These are phyloP conservation scores for Xylariaceae sp. DNA, from an alignment of 2,329 filamentous ascomycete genomes.

Conservation along the genomic window DNA sequence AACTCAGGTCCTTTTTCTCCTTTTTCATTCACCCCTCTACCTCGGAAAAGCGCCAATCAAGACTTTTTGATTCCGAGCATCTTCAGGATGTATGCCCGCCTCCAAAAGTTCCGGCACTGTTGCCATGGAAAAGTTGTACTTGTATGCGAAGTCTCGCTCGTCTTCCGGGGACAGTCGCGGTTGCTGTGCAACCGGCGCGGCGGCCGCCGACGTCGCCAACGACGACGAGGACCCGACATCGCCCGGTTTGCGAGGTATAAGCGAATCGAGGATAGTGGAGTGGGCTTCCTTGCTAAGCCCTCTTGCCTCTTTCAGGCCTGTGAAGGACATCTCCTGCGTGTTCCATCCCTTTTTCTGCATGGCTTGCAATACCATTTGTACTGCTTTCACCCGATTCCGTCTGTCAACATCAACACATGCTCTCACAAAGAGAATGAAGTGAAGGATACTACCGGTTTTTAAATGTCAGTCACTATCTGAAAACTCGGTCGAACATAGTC, in stretches of 20 bases:
- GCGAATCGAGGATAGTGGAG: conserved; percentile 5
- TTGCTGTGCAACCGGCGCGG: not conserved
- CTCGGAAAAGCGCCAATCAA: conserved; percentile 18
- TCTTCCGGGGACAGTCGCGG: not conserved
- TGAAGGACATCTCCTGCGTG: conserved; percentile 1
- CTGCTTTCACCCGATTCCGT: conserved; percentile 19
- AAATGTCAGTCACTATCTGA: not conserved
- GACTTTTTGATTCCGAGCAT: conserved; percentile 20
- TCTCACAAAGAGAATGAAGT: conserved; percentile 28
- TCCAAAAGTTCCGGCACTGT: conserved; percentile 16
- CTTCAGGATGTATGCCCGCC: conserved; percentile 17
- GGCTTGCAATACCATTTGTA: conserved; percentile 20
- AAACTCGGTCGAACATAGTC: not conserved
- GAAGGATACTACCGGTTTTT: conserved; percentile 17
- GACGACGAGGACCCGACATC: not conserved
- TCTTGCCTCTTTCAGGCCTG: not conserved
- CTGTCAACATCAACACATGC: conserved; percentile 28
- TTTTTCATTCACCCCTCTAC: not conserved
- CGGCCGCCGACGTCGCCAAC: not conserved
- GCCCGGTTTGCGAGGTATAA: not conserved
- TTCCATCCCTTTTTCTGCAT: conserved; percentile 20
- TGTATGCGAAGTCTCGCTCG: conserved; percentile 17
- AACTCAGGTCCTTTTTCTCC: not conserved
- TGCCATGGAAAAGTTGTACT: conserved; percentile 17
- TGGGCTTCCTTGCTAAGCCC: not conserved